These are phyloP conservation scores for Eimeria sp. DNA, from an alignment of 169 alveolate genomes.

Conservation along the genomic window DNA sequence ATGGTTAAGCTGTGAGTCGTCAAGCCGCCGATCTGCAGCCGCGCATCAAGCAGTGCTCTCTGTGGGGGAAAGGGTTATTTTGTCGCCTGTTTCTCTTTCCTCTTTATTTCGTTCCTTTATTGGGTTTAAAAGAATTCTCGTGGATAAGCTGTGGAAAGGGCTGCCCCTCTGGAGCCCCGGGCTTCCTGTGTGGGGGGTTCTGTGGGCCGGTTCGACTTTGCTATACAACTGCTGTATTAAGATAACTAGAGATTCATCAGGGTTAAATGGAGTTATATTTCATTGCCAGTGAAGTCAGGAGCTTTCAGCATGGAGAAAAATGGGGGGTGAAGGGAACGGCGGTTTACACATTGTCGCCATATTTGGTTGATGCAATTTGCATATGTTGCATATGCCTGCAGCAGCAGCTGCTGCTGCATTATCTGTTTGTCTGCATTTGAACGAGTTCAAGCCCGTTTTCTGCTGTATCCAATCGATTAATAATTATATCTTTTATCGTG, in stretches of 20 bases:
- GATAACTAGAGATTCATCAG: background rate
- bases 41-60: background rate
- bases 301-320: background rate
- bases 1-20: slow-evolving; percentile 71
- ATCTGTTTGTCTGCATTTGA: background rate
- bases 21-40: background rate
- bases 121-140: background rate
- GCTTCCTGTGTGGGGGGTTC: background rate
- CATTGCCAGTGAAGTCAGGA: background rate
- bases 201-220: background rate
- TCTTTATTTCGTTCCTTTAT: background rate
- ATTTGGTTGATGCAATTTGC: too few species aligned
- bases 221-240: background rate
- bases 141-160: background rate
- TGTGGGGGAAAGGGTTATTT: slow-evolving; percentile 8
- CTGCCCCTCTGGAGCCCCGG: background rate
- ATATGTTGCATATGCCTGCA: too few species aligned
- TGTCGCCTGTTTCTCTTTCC: background rate
- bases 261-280: background rate
- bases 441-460: background rate
- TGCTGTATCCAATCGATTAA: background rate
- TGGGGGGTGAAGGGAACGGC: background rate
- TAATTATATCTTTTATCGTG: background rate
- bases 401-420: too few species aligned
- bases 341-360: too few species aligned